Percentiles rank a stretch among this genome's conserved stretches.
These are phyloP conservation scores for Anisodus acutangulus DNA, from an alignment of 257 asterid genomes.

Conservation along the genomic window DNA sequence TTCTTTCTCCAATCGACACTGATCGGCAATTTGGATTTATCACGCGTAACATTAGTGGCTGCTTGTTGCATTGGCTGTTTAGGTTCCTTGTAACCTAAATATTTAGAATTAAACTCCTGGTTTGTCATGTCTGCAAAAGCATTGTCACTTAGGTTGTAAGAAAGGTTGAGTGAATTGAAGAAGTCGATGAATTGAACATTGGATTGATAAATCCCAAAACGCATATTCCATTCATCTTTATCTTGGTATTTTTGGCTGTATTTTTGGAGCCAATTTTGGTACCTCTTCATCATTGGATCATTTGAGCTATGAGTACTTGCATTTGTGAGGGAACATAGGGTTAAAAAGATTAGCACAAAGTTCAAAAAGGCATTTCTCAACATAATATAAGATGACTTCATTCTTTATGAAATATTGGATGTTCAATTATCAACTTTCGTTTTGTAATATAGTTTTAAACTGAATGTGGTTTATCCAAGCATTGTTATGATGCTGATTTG, in stretches of 20 bases:
- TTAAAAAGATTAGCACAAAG: conserved; percentile 31
- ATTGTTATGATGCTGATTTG: not conserved
- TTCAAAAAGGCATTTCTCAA: conserved; percentile 25
- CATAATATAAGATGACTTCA: conserved; percentile 37
- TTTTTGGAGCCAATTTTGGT: conserved; percentile 50
- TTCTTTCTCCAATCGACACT: conserved; percentile 67
- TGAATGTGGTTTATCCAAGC: not conserved
- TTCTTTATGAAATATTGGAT: conserved; percentile 19
- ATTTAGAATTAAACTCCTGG: conserved; percentile 54
- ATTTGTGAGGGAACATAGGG: conserved; percentile 36
- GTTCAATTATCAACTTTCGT: not conserved
- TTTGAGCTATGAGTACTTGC: conserved; percentile 33
- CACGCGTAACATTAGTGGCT: not conserved
- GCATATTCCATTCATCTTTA: conserved; percentile 57
- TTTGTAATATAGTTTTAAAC: not conserved
- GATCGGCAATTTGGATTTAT: conserved; percentile 30
- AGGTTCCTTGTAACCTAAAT: conserved; percentile 50
- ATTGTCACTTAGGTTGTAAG: conserved; percentile 62
- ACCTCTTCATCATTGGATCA: conserved; percentile 44
- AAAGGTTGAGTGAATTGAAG: conserved; percentile 60
- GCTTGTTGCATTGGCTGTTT: not conserved
- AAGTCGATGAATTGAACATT: conserved; percentile 52
- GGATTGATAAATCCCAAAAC: conserved; percentile 63
- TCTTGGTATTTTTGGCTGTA: conserved; percentile 41
- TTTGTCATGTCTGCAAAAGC: conserved; percentile 74